Percentiles rank a stretch among this genome's conserved stretches.
These are phyloP conservation scores for Centrapalus pauciflorus DNA, from an alignment of 129 eudicot genomes.

Conservation along the genomic window DNA sequence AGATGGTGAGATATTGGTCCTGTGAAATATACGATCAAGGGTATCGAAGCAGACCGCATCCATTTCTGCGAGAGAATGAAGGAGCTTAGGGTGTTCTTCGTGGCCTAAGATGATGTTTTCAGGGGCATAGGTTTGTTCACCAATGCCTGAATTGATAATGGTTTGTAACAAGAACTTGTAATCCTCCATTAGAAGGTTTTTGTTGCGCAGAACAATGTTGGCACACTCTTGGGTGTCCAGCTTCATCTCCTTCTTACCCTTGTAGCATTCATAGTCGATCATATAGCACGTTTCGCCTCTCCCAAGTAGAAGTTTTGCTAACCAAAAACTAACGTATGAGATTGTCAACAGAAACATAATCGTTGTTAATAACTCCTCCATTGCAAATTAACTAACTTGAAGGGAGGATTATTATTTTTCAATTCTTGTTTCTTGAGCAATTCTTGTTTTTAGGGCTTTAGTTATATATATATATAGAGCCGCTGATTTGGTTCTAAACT, in stretches of 20 bases:
- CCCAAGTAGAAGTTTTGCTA: constrained; percentile 12
- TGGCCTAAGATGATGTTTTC: constrained; percentile 40
- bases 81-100: constrained; percentile 32
- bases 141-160: constrained; percentile 55
- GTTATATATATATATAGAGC: too few species aligned
- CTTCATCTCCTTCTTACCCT: constrained; percentile 39
- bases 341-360: constrained; percentile 20
- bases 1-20: constrained; percentile 33
- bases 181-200: constrained; percentile 44
- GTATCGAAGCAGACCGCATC: constrained; percentile 47
- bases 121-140: constrained; percentile 58
- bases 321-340: constrained; percentile 16
- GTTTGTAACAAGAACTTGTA: constrained; percentile 48
- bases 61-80: constrained; percentile 41
- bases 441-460: neutral
- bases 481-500: too few species aligned
- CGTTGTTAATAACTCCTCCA: constrained; percentile 24
- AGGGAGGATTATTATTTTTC: neutral
- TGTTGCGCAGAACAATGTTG: constrained; percentile 42
- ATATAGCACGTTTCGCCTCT: constrained; percentile 44
- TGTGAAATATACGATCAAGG: constrained; percentile 39
- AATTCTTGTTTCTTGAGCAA: neutral
- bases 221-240: constrained; percentile 37
- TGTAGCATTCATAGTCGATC: constrained; percentile 63
- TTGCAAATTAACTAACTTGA: too few species aligned